These are phyloP conservation scores for Ceratocystis cacaofunesta DNA, from an alignment of 2,329 filamentous ascomycete species.

Conservation along the genomic window DNA sequence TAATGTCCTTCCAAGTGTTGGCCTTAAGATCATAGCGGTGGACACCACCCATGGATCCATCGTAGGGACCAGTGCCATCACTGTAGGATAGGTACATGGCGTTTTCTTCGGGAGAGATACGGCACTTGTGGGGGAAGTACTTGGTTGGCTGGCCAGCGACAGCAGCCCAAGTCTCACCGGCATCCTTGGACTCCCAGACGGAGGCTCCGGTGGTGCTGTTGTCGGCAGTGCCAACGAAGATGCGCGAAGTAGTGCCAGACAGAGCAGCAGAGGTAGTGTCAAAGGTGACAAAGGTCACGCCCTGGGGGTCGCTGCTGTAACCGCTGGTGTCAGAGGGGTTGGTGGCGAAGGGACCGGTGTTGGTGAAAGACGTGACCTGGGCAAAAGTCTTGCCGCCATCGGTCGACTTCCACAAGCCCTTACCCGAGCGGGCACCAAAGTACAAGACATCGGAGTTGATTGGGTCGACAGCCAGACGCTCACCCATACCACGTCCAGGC, in stretches of 20 bases:
- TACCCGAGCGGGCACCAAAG: constrained; percentile 43
- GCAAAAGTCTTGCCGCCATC: constrained; percentile 39
- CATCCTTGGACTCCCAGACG: constrained; percentile 39
- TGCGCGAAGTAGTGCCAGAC: constrained; percentile 36
- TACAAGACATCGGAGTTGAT: constrained; percentile 41
- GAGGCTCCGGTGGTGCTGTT: constrained; percentile 31
- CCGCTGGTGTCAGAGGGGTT: constrained; percentile 32
- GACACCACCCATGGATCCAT: constrained; percentile 38
- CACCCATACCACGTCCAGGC: constrained; percentile 44
- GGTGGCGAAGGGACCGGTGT: constrained; percentile 34
- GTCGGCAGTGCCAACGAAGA: constrained; percentile 42
- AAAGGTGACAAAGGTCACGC: constrained; percentile 39
- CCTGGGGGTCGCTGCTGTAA: constrained; percentile 32
- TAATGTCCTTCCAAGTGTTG: constrained; percentile 40
- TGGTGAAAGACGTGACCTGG: constrained; percentile 38
- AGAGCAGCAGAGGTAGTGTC: constrained; percentile 34
- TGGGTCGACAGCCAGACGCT: constrained; percentile 43
- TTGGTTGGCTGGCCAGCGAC: constrained; percentile 35
- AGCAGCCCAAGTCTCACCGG: constrained; percentile 36
- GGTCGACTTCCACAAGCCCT: constrained; percentile 43
- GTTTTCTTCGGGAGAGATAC: constrained; percentile 36
- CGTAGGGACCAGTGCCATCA: constrained; percentile 42
- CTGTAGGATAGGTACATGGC: constrained; percentile 41
- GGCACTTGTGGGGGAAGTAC: constrained; percentile 40
- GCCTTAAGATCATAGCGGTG: constrained; percentile 38